Conservation (phyloP, 768 basidiomycete genomes). For the Pulveroboletus frians region DNA sequence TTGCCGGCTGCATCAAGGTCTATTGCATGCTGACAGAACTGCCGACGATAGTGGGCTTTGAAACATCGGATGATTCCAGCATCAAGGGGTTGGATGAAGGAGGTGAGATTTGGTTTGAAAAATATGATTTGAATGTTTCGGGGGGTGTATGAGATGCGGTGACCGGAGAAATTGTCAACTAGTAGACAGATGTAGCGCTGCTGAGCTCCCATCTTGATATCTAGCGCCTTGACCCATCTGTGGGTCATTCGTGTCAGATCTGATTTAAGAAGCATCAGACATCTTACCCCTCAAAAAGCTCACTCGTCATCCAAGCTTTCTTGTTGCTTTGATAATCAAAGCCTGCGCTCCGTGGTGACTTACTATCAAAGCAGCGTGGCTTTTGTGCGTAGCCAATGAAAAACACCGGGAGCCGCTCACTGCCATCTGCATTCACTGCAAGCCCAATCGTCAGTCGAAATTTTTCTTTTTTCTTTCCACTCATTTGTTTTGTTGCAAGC, state of each 20-base stretch:
- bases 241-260: too few relatives aligned
- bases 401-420: background rate
- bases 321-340: background rate
- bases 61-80: background rate
- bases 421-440: background rate
- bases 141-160: background rate
- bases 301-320: background rate
- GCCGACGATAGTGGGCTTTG: background rate
- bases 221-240: background rate
- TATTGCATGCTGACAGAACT: background rate
- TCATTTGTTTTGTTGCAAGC: background rate
- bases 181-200: background rate
- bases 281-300: background rate
- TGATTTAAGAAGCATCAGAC: too few relatives aligned
- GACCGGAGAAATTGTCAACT: background rate
- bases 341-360: background rate
- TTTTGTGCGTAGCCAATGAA: background rate
- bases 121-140: background rate
- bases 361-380: background rate
- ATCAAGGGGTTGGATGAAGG: background rate
- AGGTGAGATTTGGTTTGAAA: background rate
- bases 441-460: background rate
- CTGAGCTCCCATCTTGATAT: background rate
- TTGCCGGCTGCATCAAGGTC: background rate
- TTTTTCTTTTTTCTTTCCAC: background rate